Evolutionary conservation across 2,329 filamentous ascomycete genomes (phyloP).

Genomic region (Beauveria pseudobassiana): DNA sequence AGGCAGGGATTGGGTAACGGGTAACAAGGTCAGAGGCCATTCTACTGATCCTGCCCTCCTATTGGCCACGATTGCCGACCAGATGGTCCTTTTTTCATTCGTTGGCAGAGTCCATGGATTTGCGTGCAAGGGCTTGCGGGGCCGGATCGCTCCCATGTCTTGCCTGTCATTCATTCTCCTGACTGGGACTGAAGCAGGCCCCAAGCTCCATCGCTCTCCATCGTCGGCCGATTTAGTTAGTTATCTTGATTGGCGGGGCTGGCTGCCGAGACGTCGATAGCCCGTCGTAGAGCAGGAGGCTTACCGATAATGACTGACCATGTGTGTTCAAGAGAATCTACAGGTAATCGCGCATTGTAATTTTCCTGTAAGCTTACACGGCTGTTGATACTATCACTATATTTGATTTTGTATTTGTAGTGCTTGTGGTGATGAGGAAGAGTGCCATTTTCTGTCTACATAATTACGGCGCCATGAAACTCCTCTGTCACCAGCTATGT

Average conservation of each 20-base stretch:
- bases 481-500: background rate
- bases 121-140: too few species aligned
- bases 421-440: background rate
- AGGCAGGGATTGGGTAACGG: background rate
- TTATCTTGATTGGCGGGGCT: background rate
- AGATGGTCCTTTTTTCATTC: background rate
- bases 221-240: background rate
- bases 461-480: too few species aligned
- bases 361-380: background rate
- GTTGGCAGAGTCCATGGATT: background rate
- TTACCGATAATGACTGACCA: too few species aligned
- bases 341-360: background rate
- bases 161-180: background rate
- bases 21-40: background rate
- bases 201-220: background rate
- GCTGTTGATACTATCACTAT: background rate
- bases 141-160: background rate
- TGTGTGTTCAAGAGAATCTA: background rate
- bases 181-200: background rate
- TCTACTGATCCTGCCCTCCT: background rate
- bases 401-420: background rate
- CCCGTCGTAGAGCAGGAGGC: background rate
- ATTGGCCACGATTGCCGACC: background rate
- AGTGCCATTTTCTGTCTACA: too few species aligned
- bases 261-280: background rate